Evolutionary conservation across 345 rosid genomes (phyloP).

Genomic region (Hirschfeldia incana): DNA sequence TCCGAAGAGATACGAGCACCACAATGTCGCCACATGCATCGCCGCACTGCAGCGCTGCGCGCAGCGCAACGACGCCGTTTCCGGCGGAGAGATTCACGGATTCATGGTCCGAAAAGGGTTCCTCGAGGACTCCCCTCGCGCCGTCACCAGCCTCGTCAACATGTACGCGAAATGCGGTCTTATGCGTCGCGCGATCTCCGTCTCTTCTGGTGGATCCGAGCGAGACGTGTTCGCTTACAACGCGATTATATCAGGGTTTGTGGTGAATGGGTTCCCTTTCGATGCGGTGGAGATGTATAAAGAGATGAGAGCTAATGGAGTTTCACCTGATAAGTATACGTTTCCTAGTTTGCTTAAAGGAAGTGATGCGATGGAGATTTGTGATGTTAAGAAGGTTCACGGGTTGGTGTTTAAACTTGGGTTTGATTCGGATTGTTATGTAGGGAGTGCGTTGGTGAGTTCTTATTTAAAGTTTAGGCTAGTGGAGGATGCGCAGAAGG

Average conservation of each 20-base stretch:
- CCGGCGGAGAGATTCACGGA: constrained; percentile 48
- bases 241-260: constrained; percentile 58
- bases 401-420: constrained; percentile 56
- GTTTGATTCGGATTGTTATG: constrained; percentile 51
- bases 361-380: constrained; percentile 46
- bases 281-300: constrained; percentile 46
- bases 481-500: constrained; percentile 47
- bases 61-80: constrained; percentile 32
- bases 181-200: constrained; percentile 38
- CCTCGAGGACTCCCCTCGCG: constrained; percentile 44
- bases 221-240: constrained; percentile 55
- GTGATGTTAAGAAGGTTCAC: constrained; percentile 53
- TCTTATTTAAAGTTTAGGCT: constrained; percentile 45
- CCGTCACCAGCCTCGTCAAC: constrained; percentile 62
- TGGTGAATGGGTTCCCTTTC: constrained; percentile 42
- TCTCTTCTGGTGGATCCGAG: constrained; percentile 29
- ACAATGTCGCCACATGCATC: constrained; percentile 48
- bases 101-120: constrained; percentile 52
- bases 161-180: constrained; percentile 61
- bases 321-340: constrained; percentile 60
- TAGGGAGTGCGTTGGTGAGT: constrained; percentile 54
- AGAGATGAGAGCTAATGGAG: constrained; percentile 47
- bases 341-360: constrained; percentile 65
- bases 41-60: constrained; percentile 59
- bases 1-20: constrained; percentile 15